Base-by-base conservation (phyloP, 2,329 filamentous ascomycete genomes). In the Mariannaea elegans region DNA sequence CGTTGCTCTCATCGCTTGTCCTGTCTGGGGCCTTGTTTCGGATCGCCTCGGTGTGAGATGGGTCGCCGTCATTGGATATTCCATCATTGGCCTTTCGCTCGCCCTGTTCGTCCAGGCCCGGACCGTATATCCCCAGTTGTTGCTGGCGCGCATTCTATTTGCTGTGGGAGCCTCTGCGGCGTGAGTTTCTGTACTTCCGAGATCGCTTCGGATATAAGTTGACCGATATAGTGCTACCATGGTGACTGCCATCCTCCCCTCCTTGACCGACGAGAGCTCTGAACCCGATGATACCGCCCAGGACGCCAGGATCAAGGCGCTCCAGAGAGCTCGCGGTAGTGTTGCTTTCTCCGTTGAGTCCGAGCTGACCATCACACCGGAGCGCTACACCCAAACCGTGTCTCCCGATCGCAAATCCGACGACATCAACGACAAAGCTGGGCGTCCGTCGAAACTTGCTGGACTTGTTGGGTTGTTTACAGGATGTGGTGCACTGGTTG, bases 181-280 rank as follows among this genome's bases (percentile, higher is more conserved):
- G 83, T 94, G 73, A 78, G 84, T 76, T 31, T 18, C 24, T 16
- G 23, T 9, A 52, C 38, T 27, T 34, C 24, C 46, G 49, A 42
- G 34, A 38, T 34, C 16, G 44, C 39, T 27, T 34, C 24, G 34
- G 18, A 21, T 14, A 21, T 44, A 45, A 54, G 44, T 64, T 72
- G 53, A 69, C 53, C 18, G 32, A 27, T 19, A 23, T 24, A 87
- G 85, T 5, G 85, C 93, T 13, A 98, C 95, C 1, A 99, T 99
- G 95, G 95, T 99, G 18, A 98, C 95, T 8, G 95, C 95, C 3
- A 93, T 97, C 44, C 82, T 99, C 21, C 95, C 95, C 1, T 89
- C 85, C 10, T 77, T 90, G 65, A 88, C 87, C 5, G 84, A 84
- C 63, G 84, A 86, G 29, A 77, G 72, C 36, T 72, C 72, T 36